These are phyloP conservation scores for Oehlia diaphana DNA, from an alignment of 192 early-diverging fungal species.

Conservation along the genomic window DNA sequence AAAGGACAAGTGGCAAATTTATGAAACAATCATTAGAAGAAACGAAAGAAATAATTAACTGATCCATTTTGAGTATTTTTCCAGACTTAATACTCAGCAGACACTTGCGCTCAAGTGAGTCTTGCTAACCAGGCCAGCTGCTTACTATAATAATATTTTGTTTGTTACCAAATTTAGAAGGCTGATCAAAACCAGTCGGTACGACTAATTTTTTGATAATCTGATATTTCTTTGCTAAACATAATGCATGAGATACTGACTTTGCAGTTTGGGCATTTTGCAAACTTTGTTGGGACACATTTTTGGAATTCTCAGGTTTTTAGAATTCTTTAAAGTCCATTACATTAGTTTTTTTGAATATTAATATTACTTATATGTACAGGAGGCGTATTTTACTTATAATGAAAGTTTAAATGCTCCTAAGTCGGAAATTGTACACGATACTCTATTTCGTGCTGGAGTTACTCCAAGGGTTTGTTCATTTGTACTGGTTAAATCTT, in stretches of 20 bases:
- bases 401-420: conserved; percentile 34
- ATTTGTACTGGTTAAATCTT: neutral
- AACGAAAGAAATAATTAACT: neutral
- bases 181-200: no score
- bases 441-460: conserved; percentile 59
- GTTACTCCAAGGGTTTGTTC: conserved; percentile 40
- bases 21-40: neutral
- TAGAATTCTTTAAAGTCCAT: neutral
- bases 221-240: neutral
- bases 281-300: conserved; percentile 90
- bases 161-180: no score
- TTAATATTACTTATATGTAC: neutral
- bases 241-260: conserved; percentile 55
- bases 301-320: conserved; percentile 89
- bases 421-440: conserved; percentile 50
- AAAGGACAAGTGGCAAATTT: neutral
- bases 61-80: neutral
- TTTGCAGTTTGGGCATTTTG: conserved; percentile 82
- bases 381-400: conserved; percentile 55
- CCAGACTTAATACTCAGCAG: no score
- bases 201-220: no score
- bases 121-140: no score
- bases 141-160: no score
- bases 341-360: neutral
- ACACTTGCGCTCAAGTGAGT: no score